phyloP scores from a whole-genome alignment of 140 eudicot species.

The Senecio squalidus region DNA sequence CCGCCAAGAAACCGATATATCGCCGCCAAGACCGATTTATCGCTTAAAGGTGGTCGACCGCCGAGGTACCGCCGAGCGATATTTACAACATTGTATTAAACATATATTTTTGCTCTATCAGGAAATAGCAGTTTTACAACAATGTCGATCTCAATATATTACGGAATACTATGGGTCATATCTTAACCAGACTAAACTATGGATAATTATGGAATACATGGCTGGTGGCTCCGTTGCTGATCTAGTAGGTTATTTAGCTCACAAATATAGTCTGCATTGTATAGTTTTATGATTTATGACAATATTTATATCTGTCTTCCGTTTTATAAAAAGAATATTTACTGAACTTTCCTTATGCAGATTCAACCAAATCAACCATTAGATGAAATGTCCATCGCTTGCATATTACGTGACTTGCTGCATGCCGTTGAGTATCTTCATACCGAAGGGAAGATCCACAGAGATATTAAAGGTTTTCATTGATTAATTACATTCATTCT shows the following conservation, averaged over 20 bases:
- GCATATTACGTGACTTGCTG: constrained; percentile 86
- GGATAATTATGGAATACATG: constrained; percentile 99
- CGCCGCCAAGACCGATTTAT: too few relatives aligned
- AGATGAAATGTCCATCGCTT: constrained; percentile 90
- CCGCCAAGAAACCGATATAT: too few relatives aligned
- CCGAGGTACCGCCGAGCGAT: too few relatives aligned
- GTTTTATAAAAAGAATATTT: background rate
- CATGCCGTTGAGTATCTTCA: constrained; percentile 97
- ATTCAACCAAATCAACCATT: constrained; percentile 91
- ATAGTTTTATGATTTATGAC: background rate
- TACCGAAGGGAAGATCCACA: constrained; percentile 93
- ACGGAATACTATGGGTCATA: constrained; percentile 95
- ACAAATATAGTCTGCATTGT: background rate
- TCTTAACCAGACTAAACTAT: constrained; percentile 81
- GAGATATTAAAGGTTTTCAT: constrained; percentile 86
- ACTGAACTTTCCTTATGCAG: constrained; percentile 40
- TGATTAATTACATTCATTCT: background rate
- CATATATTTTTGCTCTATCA: too few relatives aligned
- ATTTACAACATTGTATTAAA: too few relatives aligned
- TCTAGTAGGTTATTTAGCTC: constrained; percentile 54
- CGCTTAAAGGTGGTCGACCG: too few relatives aligned
- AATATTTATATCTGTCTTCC: background rate
- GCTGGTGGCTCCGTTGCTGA: constrained; percentile 99
- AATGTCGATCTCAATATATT: constrained; percentile 88
- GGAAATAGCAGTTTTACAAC: constrained; percentile 96